A percentile compares a stretch with the other conserved stretches of the same genome.
Conservation (phyloP, 495 filamentous ascomycete species). For the Sabuloglossum arenarium region DNA sequence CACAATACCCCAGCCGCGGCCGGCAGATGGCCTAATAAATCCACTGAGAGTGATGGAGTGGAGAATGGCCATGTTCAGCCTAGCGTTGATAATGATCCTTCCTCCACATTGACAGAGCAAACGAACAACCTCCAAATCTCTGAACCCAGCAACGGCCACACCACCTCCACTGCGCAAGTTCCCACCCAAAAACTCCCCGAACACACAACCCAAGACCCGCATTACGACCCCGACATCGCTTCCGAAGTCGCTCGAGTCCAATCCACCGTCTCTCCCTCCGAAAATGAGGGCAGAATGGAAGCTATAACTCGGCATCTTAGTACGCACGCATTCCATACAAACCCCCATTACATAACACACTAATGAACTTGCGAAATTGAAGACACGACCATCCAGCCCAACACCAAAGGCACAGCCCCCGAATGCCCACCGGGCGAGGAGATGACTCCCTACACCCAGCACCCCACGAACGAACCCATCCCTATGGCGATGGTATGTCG, state of each 20-base stretch:
- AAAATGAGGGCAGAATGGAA: conserved; percentile 28
- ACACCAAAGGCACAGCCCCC: conserved; percentile 30
- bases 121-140: too few species aligned
- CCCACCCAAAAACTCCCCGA: conserved; percentile 21
- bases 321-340: conserved; percentile 11
- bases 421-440: conserved; percentile 25
- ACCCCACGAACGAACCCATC: conserved; percentile 30
- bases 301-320: conserved; percentile 41
- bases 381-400: conserved; percentile 32
- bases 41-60: too few species aligned
- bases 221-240: conserved; percentile 39
- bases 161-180: neutral
- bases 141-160: too few species aligned
- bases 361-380: neutral
- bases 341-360: neutral
- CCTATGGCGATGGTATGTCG: conserved; percentile 56
- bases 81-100: too few species aligned
- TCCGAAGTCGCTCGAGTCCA: conserved; percentile 40
- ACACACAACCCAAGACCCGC: conserved; percentile 33
- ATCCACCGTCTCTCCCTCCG: conserved; percentile 23
- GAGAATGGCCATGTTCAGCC: neutral
- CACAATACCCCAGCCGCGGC: conserved; percentile 27
- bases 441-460: conserved; percentile 43
- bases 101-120: too few species aligned
- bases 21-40: conserved; percentile 5